Percentiles rank a stretch among this genome's conserved stretches.
Conservation (phyloP, 306 rosid genomes). For the Geum urbanum region DNA sequence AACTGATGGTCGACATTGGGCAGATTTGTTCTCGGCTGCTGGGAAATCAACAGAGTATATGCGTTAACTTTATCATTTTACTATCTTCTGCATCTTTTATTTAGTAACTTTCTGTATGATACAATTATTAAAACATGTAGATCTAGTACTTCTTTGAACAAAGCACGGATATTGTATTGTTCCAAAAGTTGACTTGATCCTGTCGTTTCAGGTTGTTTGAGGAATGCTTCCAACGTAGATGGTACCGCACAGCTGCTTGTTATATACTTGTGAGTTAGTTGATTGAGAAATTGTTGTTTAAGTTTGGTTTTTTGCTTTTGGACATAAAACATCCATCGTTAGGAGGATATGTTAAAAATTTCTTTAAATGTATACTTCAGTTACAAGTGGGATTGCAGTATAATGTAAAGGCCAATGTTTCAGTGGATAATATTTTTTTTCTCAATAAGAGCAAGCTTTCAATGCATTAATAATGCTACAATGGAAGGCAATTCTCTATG, state of each 20-base stretch:
- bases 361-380: background rate
- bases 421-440: background rate
- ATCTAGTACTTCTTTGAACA: background rate
- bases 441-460: background rate
- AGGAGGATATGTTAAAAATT: background rate
- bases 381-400: background rate
- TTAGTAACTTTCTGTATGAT: background rate
- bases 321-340: background rate
- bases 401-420: slow-evolving; percentile 6
- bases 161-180: background rate
- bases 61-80: slow-evolving; percentile 13
- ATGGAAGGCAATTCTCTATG: background rate
- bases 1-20: slow-evolving; percentile 99
- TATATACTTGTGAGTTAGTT: slow-evolving; percentile 74
- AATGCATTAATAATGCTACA: background rate
- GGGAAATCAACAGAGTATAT: slow-evolving; percentile 93
- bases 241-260: slow-evolving; percentile 98
- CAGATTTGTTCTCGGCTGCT: slow-evolving; percentile 89
- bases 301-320: slow-evolving; percentile 12
- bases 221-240: slow-evolving; percentile 97
- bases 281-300: slow-evolving; percentile 12
- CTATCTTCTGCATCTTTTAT: slow-evolving; percentile 20
- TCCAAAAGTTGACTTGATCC: background rate
- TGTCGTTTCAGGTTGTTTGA: slow-evolving; percentile 69
- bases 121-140: background rate